Conservation (phyloP, 2,329 filamentous ascomycete genomes). For the Xylaria sp. region DNA sequence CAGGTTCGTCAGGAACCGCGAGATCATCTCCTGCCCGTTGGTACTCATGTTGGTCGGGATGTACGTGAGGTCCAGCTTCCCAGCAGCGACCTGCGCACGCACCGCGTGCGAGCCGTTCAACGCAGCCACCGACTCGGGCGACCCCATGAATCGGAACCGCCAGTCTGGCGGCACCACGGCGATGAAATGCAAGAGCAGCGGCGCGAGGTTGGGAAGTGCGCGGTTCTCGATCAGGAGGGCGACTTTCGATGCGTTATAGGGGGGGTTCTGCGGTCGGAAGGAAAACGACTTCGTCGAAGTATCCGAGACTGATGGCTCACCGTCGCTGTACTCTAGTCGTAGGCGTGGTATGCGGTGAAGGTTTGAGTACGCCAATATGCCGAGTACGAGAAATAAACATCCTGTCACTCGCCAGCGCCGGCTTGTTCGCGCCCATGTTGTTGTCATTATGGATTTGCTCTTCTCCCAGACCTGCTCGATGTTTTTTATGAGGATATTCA, state of each 20-base stretch:
- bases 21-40: constrained; percentile 62
- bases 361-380: constrained; percentile 44
- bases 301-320: not conserved
- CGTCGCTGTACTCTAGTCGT: constrained; percentile 49
- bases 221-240: constrained; percentile 66
- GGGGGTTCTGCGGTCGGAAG: constrained; percentile 36
- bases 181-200: constrained; percentile 66
- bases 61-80: constrained; percentile 61
- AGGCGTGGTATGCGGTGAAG: constrained; percentile 32
- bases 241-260: constrained; percentile 62
- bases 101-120: constrained; percentile 60
- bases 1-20: constrained; percentile 61
- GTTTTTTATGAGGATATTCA: not conserved
- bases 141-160: constrained; percentile 67
- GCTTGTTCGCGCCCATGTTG: constrained; percentile 49
- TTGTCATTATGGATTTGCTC: constrained; percentile 25
- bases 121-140: constrained; percentile 54
- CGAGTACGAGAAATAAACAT: constrained; percentile 43
- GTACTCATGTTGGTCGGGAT: constrained; percentile 64
- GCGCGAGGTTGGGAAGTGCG: constrained; percentile 59
- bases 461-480: constrained; percentile 23
- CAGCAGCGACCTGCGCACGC: constrained; percentile 53
- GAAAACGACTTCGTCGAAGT: constrained; percentile 13
- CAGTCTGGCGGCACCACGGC: constrained; percentile 66
- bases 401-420: constrained; percentile 49